phyloP scores from a whole-genome alignment of 2,329 filamentous ascomycete species.

The Epichloe festucae region DNA sequence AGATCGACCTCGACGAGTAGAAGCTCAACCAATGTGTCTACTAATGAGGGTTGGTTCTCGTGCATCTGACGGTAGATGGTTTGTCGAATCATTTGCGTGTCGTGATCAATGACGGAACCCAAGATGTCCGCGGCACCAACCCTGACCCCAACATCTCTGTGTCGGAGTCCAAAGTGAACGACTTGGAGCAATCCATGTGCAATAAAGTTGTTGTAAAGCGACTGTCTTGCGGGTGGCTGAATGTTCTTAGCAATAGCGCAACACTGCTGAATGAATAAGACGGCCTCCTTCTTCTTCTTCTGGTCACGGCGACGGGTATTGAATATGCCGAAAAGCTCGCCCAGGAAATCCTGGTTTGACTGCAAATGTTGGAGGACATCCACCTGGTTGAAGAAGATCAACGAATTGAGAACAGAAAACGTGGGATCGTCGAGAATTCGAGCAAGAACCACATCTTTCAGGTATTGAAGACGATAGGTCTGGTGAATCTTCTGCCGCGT shows the following conservation, averaged over 20 bases:
- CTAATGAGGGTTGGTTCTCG: slow-evolving; percentile 74
- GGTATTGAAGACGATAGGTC: slow-evolving; percentile 88
- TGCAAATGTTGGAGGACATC: slow-evolving; percentile 96
- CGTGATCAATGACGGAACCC: slow-evolving; percentile 89
- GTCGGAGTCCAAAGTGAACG: slow-evolving; percentile 81
- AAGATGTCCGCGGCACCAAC: slow-evolving; percentile 90
- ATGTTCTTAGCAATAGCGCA: slow-evolving; percentile 89
- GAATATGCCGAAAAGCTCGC: slow-evolving; percentile 82
- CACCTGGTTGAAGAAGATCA: slow-evolving; percentile 98
- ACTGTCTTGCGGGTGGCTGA: slow-evolving; percentile 67
- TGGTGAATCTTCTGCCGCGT: slow-evolving; percentile 89
- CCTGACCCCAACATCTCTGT: slow-evolving; percentile 70
- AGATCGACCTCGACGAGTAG: slow-evolving; percentile 84
- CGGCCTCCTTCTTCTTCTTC: slow-evolving; percentile 79
- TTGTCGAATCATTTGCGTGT: slow-evolving; percentile 83
- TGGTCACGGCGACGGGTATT: slow-evolving; percentile 48
- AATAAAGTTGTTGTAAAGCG: slow-evolving; percentile 82
- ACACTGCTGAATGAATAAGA: slow-evolving; percentile 94
- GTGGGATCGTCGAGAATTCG: slow-evolving; percentile 95
- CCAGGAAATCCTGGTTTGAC: slow-evolving; percentile 61
- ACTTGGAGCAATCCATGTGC: slow-evolving; percentile 75
- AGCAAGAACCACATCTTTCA: slow-evolving; percentile 96
- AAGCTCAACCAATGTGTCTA: slow-evolving; percentile 84
- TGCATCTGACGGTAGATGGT: slow-evolving; percentile 87
- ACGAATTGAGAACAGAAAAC: slow-evolving; percentile 90